A percentile compares a stretch with the other conserved stretches of the same genome.
Conservation (phyloP, 2,329 filamentous ascomycete species). For the Phoma sp. region DNA sequence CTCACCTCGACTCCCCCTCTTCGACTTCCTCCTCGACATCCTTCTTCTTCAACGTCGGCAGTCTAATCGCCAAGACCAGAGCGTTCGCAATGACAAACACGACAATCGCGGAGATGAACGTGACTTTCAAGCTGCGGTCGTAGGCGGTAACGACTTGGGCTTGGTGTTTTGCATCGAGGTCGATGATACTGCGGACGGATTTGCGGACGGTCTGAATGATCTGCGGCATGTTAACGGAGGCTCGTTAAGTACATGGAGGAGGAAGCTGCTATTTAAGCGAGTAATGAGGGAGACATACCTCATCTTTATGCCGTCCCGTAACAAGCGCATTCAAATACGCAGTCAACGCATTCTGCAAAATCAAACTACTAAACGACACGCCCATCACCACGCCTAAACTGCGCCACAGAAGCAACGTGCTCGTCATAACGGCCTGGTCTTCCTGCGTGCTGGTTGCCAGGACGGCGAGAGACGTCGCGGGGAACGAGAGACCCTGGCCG, state of each 20-base stretch:
- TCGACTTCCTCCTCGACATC: slow-evolving; percentile 15
- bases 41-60: slow-evolving; percentile 56
- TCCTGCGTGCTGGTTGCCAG: slow-evolving; percentile 53
- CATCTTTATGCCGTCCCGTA: slow-evolving; percentile 63
- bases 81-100: slow-evolving; percentile 59
- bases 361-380: slow-evolving; percentile 73
- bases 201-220: slow-evolving; percentile 59
- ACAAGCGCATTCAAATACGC: slow-evolving; percentile 67
- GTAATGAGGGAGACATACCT: slow-evolving; percentile 40
- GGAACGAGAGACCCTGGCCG: slow-evolving; percentile 53
- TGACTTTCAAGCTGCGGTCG: slow-evolving; percentile 47
- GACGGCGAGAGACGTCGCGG: slow-evolving; percentile 51
- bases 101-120: slow-evolving; percentile 54
- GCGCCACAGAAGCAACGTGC: slow-evolving; percentile 75
- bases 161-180: slow-evolving; percentile 55
- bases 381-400: slow-evolving; percentile 76
- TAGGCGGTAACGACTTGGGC: slow-evolving; percentile 55
- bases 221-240: slow-evolving; percentile 24
- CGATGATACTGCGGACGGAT: slow-evolving; percentile 58
- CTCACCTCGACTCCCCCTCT: too few species aligned
- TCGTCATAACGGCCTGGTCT: slow-evolving; percentile 62
- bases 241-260: too few species aligned
- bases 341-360: slow-evolving; percentile 74
- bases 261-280: too few species aligned
- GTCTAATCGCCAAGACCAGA: slow-evolving; percentile 60